Percentiles rank a stretch among this genome's conserved stretches.
phyloP scores from a whole-genome alignment of 164 flowering plant genomes.

The Malania oleifera region DNA sequence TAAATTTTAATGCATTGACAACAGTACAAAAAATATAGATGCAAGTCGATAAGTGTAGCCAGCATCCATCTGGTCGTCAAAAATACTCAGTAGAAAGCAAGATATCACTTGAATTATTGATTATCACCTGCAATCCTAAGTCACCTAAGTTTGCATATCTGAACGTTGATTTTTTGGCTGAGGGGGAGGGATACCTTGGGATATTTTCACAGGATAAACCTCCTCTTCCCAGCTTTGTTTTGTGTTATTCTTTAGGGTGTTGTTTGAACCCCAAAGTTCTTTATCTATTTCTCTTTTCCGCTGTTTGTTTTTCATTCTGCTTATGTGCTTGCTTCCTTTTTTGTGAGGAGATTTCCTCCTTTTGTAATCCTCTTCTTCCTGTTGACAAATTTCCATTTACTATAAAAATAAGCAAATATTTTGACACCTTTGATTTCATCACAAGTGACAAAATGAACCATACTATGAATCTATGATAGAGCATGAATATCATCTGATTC shows the following conservation, averaged over 20 bases:
- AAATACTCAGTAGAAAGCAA: not conserved
- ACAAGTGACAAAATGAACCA: too few species aligned
- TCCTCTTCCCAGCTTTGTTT: too few species aligned
- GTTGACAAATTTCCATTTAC: not conserved
- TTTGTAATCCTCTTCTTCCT: not conserved
- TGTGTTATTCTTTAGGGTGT: not conserved
- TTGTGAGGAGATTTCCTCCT: not conserved
- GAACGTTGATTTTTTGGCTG: too few species aligned
- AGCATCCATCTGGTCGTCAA: not conserved
- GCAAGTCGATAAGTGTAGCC: not conserved
- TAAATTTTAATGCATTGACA: too few species aligned
- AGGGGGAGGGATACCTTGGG: too few species aligned
- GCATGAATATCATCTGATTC: too few species aligned
- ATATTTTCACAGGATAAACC: too few species aligned
- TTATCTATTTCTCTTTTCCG: not conserved
- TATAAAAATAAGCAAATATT: too few species aligned
- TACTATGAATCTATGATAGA: too few species aligned
- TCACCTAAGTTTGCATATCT: too few species aligned
- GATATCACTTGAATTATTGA: not conserved
- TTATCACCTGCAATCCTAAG: not conserved
- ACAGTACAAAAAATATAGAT: too few species aligned
- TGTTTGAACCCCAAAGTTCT: not conserved
- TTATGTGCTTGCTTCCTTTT: not conserved
- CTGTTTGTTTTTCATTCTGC: not conserved
- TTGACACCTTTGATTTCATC: too few species aligned